Evolutionary conservation across 1,139 yeast species (phyloP), one percentile per base, ranked within the genome.

Genomic region (Scheffersomyces insectosa): DNA sequence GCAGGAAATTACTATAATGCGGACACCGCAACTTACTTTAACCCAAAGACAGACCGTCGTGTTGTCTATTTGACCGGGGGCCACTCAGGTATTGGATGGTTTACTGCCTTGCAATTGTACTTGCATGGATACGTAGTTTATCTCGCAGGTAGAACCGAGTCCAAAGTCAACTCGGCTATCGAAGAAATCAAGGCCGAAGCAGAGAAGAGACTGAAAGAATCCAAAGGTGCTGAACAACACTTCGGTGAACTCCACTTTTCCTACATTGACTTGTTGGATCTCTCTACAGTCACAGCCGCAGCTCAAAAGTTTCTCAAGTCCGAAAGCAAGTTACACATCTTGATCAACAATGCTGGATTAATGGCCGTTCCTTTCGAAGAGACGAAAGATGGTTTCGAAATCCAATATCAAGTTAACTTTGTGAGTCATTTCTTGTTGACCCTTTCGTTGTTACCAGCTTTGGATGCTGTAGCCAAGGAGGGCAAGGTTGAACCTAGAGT

Each of bases 51-150:
- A 10, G 77, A 75, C 15, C 70, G 86, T 25, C 70, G 79, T 45
- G 83, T 85, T 2, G 90, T 85, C 0, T 63, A 88, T 5, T 80
- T 88, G 28, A 85, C 95, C 0, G 95, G 96, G 1, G 95, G 90
- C 5, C 86, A 84, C 56, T 75, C 85, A 37, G 96, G 96, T 0
- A 75, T 87, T 16, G 96, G 97, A 4, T 87, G 82, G 73, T 85
- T 70, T 59, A 85, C 95, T 0, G 87, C 79, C 3, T 66, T 88
- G 15, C 95, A 88, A 55, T 71, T 89, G 10, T 87, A 83, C 56
- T 67, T 87, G 42, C 96, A 88, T 56, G 97, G 97, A 0, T 85
- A 79, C 58, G 67, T 75, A 3, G 84, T 88, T 2, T 88, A 88
- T 56, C 68, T 88, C 42, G 88, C 85, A 1, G 93, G 95, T 1